Evolutionary conservation across 2,329 filamentous ascomycete species (phyloP), one percentile per base, ranked within the genome.

Genomic region (Pseudonectria buxi): DNA sequence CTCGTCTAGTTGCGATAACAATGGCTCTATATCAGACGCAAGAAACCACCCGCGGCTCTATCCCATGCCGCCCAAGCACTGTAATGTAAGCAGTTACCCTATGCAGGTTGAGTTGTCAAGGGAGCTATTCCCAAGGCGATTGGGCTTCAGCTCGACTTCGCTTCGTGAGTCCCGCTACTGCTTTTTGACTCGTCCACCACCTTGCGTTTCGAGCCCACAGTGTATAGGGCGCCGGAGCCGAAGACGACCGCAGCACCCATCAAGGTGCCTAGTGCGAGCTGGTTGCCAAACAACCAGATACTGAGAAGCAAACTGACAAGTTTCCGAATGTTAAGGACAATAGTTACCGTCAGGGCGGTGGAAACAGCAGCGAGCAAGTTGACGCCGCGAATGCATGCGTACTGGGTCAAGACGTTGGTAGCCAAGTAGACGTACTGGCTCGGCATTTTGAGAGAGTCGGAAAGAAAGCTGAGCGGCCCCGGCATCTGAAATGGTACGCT

Each of bases 241-340:
- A 96, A 98, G 7, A 98, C 92, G 43, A 96, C 69, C 5, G 78
- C 68, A 1, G 90, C 89, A 3, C 92, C 92, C 4, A 86, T 40
- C 35, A 94, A 62, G 41, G 94, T 95, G 26, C 86, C 82, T 1
- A 71, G 64, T 10, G 83, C 78, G 45, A 98, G 68, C 26, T 74
- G 64, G 57, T 98, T 95, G 5, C 90, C 92, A 63, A 98, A 98
- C 2, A 98, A 62, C 75, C 88, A 90, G 40, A 96, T 94, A 50
- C 89, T 95, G 39, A 96, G 61, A 43, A 96, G 67, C 41, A 96
- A 74, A 52, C 89, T 95, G 36, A 95, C 83, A 14, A 98, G 69
- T 63, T 98, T 98, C 49, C 92, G 77, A 41, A 98, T 85, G 58
- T 96, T 98, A 41, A 98, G 71, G 31, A 96, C 88, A 50, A 98